Conservation (phyloP, 805 yeast genomes). For the Candida pseudofarinosa region DNA sequence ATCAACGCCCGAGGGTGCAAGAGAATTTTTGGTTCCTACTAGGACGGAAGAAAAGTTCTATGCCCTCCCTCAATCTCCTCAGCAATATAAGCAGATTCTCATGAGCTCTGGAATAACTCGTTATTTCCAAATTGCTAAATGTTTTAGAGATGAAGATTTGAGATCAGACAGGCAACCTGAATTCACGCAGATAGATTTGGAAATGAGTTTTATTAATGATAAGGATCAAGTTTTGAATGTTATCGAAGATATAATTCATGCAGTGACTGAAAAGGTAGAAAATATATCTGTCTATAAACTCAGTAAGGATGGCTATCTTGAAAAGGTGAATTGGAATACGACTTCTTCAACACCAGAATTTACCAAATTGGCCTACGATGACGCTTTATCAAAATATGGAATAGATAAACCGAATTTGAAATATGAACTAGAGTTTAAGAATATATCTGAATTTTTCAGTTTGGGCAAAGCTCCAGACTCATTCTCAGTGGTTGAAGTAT, state of each 20-base stretch:
- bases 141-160: constrained; percentile 95
- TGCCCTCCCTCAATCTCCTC: constrained; percentile 97
- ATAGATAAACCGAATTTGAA: constrained; percentile 94
- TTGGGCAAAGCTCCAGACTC: constrained; percentile 24
- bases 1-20: constrained; percentile 97
- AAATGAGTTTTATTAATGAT: constrained; percentile 77
- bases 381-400: constrained; percentile 73
- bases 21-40: constrained; percentile 93
- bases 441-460: constrained; percentile 41
- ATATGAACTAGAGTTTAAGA: constrained; percentile 47
- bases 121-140: constrained; percentile 88
- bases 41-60: constrained; percentile 60
- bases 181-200: constrained; percentile 95
- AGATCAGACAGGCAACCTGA: constrained; percentile 96
- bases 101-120: constrained; percentile 90
- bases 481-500: constrained; percentile 72
- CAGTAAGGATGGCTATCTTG: constrained; percentile 26
- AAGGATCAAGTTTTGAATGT: constrained; percentile 60
- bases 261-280: constrained; percentile 53
- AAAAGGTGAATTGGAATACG: constrained; percentile 11
- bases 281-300: constrained; percentile 35
- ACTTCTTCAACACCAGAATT: constrained; percentile 6
- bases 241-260: constrained; percentile 53
- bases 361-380: constrained; percentile 54
- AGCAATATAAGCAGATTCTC: constrained; percentile 89